phyloP scores from a whole-genome alignment of 768 basidiomycete species.

The Mycena latifolia region DNA sequence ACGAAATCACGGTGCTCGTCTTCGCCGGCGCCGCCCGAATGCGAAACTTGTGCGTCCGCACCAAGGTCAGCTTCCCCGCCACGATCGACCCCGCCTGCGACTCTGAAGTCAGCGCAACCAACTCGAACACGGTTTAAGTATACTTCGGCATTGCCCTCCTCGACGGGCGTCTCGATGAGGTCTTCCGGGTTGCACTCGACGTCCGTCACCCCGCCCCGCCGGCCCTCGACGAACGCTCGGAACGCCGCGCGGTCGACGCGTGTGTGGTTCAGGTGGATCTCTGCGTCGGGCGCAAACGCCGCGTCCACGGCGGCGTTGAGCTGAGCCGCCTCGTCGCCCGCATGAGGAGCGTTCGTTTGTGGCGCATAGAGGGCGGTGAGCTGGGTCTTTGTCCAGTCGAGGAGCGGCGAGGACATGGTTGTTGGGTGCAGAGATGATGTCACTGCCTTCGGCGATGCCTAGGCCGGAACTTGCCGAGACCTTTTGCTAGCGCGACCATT shows the following conservation, averaged over 20 bases:
- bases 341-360: background rate
- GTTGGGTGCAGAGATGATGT: conserved; percentile 12
- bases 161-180: conserved; percentile 27
- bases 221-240: conserved; percentile 9
- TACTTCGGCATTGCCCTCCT: conserved; percentile 22
- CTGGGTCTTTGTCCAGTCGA: conserved; percentile 24
- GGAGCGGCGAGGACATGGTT: conserved; percentile 21
- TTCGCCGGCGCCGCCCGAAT: conserved; percentile 31
- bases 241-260: conserved; percentile 18
- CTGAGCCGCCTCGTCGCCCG: conserved; percentile 4
- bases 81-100: conserved; percentile 30
- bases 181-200: conserved; percentile 28
- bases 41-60: conserved; percentile 26
- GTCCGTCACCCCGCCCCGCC: conserved; percentile 1
- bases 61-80: conserved; percentile 28
- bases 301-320: conserved; percentile 12
- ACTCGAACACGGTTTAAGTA: background rate
- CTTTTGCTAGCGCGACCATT: too few species aligned
- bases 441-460: background rate
- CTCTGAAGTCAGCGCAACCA: background rate
- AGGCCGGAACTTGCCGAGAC: background rate
- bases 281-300: conserved; percentile 28
- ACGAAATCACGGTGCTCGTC: conserved; percentile 27
- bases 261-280: conserved; percentile 28
- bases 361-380: conserved; percentile 23